Conservation (phyloP, 768 basidiomycete genomes). For the Leccinum fibrillosum region DNA sequence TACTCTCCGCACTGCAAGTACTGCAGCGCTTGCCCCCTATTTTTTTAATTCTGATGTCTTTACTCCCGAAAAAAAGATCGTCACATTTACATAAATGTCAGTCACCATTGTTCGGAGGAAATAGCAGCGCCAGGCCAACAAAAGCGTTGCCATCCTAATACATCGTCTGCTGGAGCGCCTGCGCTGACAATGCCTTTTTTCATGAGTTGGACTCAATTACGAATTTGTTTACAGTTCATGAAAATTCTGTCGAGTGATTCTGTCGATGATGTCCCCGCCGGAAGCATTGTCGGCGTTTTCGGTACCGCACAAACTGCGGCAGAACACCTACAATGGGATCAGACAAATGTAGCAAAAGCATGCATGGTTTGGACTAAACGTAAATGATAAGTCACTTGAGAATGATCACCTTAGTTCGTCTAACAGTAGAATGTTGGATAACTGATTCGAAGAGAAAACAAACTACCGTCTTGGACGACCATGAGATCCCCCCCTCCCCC, state of each 20-base stretch:
- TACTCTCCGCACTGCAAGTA: not conserved
- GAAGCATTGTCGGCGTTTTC: not conserved
- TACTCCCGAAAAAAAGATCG: not conserved
- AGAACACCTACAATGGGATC: not conserved
- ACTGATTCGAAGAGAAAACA: not conserved
- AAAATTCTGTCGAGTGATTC: not conserved
- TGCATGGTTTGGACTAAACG: no score
- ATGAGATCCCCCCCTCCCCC: constrained; percentile 18
- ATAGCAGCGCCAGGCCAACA: not conserved
- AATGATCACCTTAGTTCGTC: no score
- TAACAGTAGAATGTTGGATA: not conserved
- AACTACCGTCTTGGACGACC: constrained; percentile 23
- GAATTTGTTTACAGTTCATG: not conserved
- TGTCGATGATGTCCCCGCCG: not conserved
- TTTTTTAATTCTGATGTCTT: not conserved
- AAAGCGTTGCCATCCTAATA: not conserved
- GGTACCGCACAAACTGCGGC: not conserved
- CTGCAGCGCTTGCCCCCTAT: not conserved
- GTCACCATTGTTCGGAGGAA: not conserved
- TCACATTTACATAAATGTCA: not conserved
- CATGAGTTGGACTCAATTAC: not conserved
- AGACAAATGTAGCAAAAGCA: no score
- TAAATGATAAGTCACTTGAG: no score
- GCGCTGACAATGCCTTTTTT: not conserved
- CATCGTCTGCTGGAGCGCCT: not conserved